phyloP scores from a whole-genome alignment of 2,329 filamentous ascomycete species.

The Penicillium sp. region DNA sequence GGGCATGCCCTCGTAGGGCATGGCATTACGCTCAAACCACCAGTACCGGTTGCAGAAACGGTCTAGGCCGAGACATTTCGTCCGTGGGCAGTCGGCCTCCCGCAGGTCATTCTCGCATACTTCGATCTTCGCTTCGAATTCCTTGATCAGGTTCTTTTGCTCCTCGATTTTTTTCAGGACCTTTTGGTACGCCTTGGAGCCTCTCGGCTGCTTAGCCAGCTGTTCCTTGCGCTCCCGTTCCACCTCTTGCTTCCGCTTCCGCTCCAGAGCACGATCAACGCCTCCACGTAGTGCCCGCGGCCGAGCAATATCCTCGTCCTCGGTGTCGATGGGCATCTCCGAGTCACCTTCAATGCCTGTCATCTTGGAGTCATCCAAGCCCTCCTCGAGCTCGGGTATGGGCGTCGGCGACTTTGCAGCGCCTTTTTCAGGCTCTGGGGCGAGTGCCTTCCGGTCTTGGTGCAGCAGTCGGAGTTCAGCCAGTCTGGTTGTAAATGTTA shows the following conservation, averaged over 20 bases:
- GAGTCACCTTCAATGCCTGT: constrained; percentile 56
- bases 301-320: constrained; percentile 61
- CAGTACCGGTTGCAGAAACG: constrained; percentile 98
- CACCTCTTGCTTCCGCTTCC: constrained; percentile 70
- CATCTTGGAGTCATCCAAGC: constrained; percentile 38
- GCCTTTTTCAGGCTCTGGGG: constrained; percentile 38
- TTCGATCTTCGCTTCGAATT: constrained; percentile 79
- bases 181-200: constrained; percentile 83
- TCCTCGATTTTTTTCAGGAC: constrained; percentile 84
- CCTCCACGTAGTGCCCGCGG: constrained; percentile 58
- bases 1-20: constrained; percentile 88
- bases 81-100: constrained; percentile 88
- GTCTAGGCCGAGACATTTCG: constrained; percentile 84
- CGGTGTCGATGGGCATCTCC: constrained; percentile 61
- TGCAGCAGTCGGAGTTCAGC: constrained; percentile 46
- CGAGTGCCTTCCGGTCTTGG: constrained; percentile 46
- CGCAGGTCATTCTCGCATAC: constrained; percentile 86
- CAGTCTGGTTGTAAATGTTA: constrained; percentile 27
- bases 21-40: constrained; percentile 98
- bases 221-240: constrained; percentile 65
- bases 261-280: constrained; percentile 65
- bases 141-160: constrained; percentile 72
- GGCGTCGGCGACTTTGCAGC: constrained; percentile 42
- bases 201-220: constrained; percentile 65
- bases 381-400: constrained; percentile 40